Conservation (phyloP, 768 basidiomycete species). For the Gyrodon lividus region DNA sequence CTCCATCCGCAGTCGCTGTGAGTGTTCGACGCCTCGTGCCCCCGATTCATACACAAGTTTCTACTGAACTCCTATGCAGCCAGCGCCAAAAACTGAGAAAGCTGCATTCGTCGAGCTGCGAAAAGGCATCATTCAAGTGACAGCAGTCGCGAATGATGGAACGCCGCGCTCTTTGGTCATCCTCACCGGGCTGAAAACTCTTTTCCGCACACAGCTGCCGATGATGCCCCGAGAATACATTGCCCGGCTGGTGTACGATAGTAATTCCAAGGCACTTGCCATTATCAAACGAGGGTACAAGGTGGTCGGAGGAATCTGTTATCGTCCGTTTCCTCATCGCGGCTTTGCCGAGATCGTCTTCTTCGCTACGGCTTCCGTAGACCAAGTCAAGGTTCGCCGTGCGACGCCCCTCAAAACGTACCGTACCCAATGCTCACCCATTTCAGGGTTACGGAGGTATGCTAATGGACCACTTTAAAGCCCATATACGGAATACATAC, state of each 20-base stretch:
- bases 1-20: slow-evolving; percentile 47
- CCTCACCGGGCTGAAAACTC: slow-evolving; percentile 91
- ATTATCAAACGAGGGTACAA: slow-evolving; percentile 94
- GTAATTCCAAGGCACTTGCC: slow-evolving; percentile 88
- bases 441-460: slow-evolving; percentile 93
- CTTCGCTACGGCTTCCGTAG: slow-evolving; percentile 93
- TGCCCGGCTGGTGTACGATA: slow-evolving; percentile 89
- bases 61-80: slow-evolving; percentile 35
- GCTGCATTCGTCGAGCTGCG: slow-evolving; percentile 78
- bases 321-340: slow-evolving; percentile 91
- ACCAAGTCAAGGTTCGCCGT: slow-evolving; percentile 87
- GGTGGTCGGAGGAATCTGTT: slow-evolving; percentile 97
- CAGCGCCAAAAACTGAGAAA: slow-evolving; percentile 64
- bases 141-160: slow-evolving; percentile 81
- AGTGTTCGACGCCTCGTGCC: slow-evolving; percentile 19
- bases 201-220: slow-evolving; percentile 95
- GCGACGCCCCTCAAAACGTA: background rate
- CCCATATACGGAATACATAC: slow-evolving; percentile 80
- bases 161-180: slow-evolving; percentile 77
- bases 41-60: background rate
- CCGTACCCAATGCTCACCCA: background rate
- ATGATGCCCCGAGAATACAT: slow-evolving; percentile 99
- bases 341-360: slow-evolving; percentile 98
- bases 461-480: slow-evolving; percentile 98
- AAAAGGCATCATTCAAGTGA: slow-evolving; percentile 78